These are phyloP conservation scores for Ilex aquifolium DNA, from an alignment of 257 asterid genomes.

Conservation along the genomic window DNA sequence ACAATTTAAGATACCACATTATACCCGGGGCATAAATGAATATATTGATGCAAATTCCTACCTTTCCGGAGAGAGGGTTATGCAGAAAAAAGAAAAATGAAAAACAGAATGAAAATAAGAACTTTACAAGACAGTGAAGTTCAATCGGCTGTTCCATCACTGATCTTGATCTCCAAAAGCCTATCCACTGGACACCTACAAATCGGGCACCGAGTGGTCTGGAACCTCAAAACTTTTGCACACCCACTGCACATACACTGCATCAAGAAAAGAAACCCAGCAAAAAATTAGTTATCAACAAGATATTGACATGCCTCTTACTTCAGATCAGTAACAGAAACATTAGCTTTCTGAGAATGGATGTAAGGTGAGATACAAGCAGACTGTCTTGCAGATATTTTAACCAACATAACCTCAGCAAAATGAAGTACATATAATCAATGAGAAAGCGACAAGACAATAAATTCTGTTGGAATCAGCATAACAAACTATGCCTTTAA, in stretches of 20 bases:
- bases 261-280: conserved; percentile 16
- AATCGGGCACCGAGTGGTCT: conserved; percentile 90
- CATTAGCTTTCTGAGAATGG: background rate
- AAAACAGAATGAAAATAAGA: conserved; percentile 6
- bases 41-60: conserved; percentile 13
- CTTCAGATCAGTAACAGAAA: background rate
- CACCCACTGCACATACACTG: conserved; percentile 99
- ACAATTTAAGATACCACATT: conserved; percentile 1
- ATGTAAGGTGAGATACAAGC: background rate
- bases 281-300: conserved; percentile 3
- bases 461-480: too few relatives aligned
- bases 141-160: conserved; percentile 57
- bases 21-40: conserved; percentile 18
- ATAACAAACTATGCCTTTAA: too few relatives aligned
- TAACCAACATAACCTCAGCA: too few relatives aligned
- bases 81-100: conserved; percentile 15
- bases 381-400: too few relatives aligned
- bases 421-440: too few relatives aligned
- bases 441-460: too few relatives aligned
- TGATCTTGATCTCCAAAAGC: conserved; percentile 88
- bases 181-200: conserved; percentile 98
- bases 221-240: conserved; percentile 89
- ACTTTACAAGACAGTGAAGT: conserved; percentile 31
- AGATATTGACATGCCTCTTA: background rate
- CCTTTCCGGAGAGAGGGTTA: background rate